Evolutionary conservation across 2,329 filamentous ascomycete genomes (phyloP).

Genomic region (Penicillium italicum): DNA sequence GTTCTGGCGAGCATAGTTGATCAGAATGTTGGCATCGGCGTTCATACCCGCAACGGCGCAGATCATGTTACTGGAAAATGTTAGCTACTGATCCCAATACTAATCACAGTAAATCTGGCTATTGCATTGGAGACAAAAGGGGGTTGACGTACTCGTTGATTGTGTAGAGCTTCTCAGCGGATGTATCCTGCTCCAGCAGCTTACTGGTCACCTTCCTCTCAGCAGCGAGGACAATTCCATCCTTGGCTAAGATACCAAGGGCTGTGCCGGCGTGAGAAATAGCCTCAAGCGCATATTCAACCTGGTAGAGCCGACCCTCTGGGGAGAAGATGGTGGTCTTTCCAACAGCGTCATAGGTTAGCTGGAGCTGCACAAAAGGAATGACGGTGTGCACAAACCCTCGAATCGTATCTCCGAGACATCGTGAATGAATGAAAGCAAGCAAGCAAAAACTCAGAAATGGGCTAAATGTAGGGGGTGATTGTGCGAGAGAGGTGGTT

Average conservation of each 20-base stretch:
- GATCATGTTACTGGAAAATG: slow-evolving; percentile 84
- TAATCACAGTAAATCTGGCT: not conserved
- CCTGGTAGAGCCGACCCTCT: slow-evolving; percentile 96
- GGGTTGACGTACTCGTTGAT: slow-evolving; percentile 75
- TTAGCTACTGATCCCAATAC: slow-evolving; percentile 14
- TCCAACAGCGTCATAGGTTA: slow-evolving; percentile 35
- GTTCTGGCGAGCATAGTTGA: slow-evolving; percentile 97
- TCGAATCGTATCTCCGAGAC: slow-evolving; percentile 96
- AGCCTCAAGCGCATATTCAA: slow-evolving; percentile 98
- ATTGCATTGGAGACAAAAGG: not conserved
- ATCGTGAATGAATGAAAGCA: slow-evolving; percentile 52
- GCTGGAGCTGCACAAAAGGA: slow-evolving; percentile 30
- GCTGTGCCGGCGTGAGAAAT: slow-evolving; percentile 98
- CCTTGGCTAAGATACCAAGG: slow-evolving; percentile 92
- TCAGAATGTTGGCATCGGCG: slow-evolving; percentile 98
- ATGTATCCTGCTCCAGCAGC: slow-evolving; percentile 97
- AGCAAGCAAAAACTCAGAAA: slow-evolving; percentile 8
- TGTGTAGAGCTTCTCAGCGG: slow-evolving; percentile 99
- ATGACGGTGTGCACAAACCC: slow-evolving; percentile 58
- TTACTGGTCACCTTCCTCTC: slow-evolving; percentile 99
- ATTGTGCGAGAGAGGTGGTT: slow-evolving; percentile 19
- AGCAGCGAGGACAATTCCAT: slow-evolving; percentile 96
- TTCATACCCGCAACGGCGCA: slow-evolving; percentile 99
- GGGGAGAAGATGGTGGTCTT: slow-evolving; percentile 99
- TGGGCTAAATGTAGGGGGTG: slow-evolving; percentile 14